phyloP scores from a whole-genome alignment of 2,329 filamentous ascomycete species.

The Pseudopithomyces chartarum region DNA sequence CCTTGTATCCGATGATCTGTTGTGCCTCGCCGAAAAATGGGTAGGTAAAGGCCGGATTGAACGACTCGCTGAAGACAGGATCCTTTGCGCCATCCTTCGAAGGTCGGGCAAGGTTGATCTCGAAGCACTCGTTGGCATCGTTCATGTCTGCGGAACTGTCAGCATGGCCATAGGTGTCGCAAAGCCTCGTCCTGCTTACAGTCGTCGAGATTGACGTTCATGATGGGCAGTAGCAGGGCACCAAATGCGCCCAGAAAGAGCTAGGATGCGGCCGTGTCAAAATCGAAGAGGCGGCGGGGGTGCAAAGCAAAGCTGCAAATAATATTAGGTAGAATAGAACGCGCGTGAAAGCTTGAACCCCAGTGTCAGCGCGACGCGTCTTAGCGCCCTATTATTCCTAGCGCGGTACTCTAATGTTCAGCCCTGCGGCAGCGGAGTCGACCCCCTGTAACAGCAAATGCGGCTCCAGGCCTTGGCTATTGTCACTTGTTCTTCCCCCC shows the following conservation, averaged over 20 bases:
- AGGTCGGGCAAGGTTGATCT: conserved; percentile 44
- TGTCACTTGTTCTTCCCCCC: background rate
- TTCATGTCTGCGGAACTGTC: conserved; percentile 32
- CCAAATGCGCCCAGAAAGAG: conserved; percentile 2
- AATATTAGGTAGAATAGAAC: too few relatives aligned
- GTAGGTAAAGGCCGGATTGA: conserved; percentile 88
- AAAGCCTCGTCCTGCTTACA: conserved; percentile 28
- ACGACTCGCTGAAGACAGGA: conserved; percentile 63
- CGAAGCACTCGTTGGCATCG: conserved; percentile 44
- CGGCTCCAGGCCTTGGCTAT: too few relatives aligned
- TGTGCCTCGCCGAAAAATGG: conserved; percentile 93
- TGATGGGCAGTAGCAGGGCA: conserved; percentile 11
- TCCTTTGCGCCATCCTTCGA: conserved; percentile 19
- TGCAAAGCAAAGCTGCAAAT: too few relatives aligned
- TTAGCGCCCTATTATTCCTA: conserved; percentile 8
- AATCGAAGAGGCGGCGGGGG: background rate
- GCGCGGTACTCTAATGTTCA: conserved; percentile 15
- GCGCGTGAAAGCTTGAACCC: conserved; percentile 8
- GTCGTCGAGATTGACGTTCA: conserved; percentile 34
- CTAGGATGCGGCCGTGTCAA: conserved; percentile 2
- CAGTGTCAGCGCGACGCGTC: conserved; percentile 25
- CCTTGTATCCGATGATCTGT: conserved; percentile 86
- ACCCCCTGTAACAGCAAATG: too few relatives aligned
- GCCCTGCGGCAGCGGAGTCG: conserved; percentile 24
- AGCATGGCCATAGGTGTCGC: conserved; percentile 12